Conservation (phyloP, 2,329 filamentous ascomycete species). For the Fusarium equiseti region DNA sequence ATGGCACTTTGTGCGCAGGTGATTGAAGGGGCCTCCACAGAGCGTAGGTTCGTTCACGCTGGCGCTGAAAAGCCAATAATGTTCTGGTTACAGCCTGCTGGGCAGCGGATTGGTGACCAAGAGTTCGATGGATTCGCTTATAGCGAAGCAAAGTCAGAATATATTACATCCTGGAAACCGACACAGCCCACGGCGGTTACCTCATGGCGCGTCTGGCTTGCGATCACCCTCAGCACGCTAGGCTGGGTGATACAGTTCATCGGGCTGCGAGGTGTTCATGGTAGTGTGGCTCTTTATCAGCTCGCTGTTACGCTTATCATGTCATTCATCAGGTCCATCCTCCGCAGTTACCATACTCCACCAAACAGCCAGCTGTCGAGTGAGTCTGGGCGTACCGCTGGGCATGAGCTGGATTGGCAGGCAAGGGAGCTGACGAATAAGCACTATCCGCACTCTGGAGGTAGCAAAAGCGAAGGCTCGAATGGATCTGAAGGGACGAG, state of each 20-base stretch:
- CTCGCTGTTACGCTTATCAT: not conserved
- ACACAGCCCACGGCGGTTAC: not conserved
- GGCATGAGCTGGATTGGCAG: not conserved
- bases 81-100: not conserved
- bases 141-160: not conserved
- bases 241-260: not conserved
- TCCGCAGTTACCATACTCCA: not conserved
- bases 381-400: not conserved
- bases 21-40: not conserved
- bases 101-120: not conserved
- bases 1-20: not conserved
- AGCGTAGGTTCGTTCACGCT: not conserved
- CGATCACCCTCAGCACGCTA: not conserved
- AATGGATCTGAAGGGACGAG: fast-evolving
- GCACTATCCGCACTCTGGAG: not conserved
- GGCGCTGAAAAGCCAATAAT: not conserved
- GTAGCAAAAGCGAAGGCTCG: not conserved
- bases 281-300: not conserved
- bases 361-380: not conserved
- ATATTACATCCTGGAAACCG: not conserved
- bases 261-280: not conserved
- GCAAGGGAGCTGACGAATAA: not conserved
- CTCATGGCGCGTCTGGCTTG: not conserved
- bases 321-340: not conserved
- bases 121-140: not conserved